Evolutionary conservation across 768 basidiomycete species (phyloP), one percentile per base, ranked within the genome.

Genomic region (Neoboletus brunneissimus): DNA sequence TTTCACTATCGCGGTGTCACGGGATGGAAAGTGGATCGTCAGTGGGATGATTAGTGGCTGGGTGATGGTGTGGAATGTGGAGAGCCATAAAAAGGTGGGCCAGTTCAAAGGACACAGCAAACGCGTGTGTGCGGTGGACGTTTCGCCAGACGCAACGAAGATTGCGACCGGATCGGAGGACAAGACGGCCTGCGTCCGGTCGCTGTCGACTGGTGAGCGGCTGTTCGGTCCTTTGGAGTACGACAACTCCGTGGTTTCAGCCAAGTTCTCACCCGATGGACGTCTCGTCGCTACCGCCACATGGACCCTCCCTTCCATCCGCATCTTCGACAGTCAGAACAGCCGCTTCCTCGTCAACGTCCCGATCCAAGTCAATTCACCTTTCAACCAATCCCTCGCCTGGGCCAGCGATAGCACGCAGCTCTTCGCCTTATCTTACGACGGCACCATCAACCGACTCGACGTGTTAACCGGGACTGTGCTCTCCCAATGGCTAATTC

Each of bases 251-350:
- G 20, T 53, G 3, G 29, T 10, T 1, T 35, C 46, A 1, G 46
- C 12, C 34, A 59, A 52, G 15, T 60, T 61, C 15, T 59, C 46
- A 0, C 57, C 47, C 5, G 7, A 59, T 13, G 57, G 53, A 20
- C 11, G 27, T 12, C 4, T 34, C 38, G 4, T 61, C 1, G 57
- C 57, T 2, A 43, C 50, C 3, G 47, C 49, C 1, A 20, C 35
- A 6, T 41, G 5, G 13, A 4, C 1, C 5, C 7, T 2, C 1
- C 2, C n/a, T 2, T 49, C 20, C 10, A n/a, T 55, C 12, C 48
- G 40, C 2, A 16, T 54, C 23, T 59, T 48, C 4, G 38, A 53
- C 23, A 20, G 8, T 22, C 32, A 20, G 2, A 6, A 23, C 2
- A 38, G 40, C n/a, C 8, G 9, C 5, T 22, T 37, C 4, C 25